A percentile compares a stretch with the other conserved stretches of the same genome.
Evolutionary conservation across 1,139 yeast species (phyloP).

Genomic region (Groenewaldozyma sp.): DNA sequence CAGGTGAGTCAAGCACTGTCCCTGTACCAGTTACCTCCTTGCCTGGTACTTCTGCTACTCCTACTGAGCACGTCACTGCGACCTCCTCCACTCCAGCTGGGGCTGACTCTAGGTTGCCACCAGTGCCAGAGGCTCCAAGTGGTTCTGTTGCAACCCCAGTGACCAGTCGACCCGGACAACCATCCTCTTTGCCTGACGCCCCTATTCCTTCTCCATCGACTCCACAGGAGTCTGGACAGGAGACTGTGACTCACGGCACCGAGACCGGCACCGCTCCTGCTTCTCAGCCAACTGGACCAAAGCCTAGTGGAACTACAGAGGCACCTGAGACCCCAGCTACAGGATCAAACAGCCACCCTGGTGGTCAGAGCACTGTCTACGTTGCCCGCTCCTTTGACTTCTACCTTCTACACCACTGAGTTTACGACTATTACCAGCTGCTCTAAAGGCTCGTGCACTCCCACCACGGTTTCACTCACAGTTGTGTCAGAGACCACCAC

Average conservation of each 20-base stretch:
- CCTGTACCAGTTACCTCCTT: too few relatives aligned
- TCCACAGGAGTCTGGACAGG: too few relatives aligned
- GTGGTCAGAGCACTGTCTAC: too few relatives aligned
- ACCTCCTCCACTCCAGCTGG: background rate
- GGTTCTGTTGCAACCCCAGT: background rate
- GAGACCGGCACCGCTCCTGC: too few relatives aligned
- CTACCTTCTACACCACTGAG: too few relatives aligned
- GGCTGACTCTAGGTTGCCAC: too few relatives aligned
- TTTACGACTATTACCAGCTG: background rate
- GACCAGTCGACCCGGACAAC: conserved; percentile 2
- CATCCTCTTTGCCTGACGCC: background rate
- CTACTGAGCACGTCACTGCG: conserved; percentile 3
- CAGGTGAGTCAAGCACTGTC: too few relatives aligned
- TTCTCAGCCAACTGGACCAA: background rate
- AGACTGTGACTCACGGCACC: too few relatives aligned
- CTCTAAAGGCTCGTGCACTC: conserved; percentile 1
- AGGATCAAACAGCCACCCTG: too few relatives aligned
- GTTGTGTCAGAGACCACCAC: background rate
- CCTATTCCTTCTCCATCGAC: background rate
- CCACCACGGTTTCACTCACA: conserved; percentile 1
- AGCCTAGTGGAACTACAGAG: background rate
- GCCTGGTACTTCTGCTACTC: background rate
- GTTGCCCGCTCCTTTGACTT: too few relatives aligned
- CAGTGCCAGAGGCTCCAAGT: background rate
- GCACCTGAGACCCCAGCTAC: conserved; percentile 1